Conservation (phyloP, 345 rosid genomes). For the Kandelia obovata region DNA sequence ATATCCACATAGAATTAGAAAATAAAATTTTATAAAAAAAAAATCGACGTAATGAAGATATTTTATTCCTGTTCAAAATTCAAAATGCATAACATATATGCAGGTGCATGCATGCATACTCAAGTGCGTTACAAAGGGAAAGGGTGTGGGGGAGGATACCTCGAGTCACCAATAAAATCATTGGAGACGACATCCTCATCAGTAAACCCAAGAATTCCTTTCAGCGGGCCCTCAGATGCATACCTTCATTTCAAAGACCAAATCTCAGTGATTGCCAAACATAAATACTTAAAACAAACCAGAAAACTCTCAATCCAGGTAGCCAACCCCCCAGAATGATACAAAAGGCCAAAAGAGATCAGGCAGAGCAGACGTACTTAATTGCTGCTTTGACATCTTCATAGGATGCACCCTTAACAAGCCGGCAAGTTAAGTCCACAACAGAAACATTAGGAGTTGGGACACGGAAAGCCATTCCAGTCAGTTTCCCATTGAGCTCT, state of each 20-base stretch:
- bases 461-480: slow-evolving; percentile 99
- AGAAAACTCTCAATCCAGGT: neutral
- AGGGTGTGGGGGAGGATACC: slow-evolving; percentile 35
- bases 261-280: slow-evolving; percentile 2
- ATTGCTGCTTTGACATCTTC: slow-evolving; percentile 93
- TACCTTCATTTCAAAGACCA: slow-evolving; percentile 39
- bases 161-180: slow-evolving; percentile 89
- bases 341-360: neutral
- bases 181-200: slow-evolving; percentile 97
- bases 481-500: slow-evolving; percentile 92
- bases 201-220: slow-evolving; percentile 93
- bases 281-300: neutral
- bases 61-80: neutral
- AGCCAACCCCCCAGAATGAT: neutral
- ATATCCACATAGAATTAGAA: neutral
- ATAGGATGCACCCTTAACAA: slow-evolving; percentile 86
- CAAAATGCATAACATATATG: neutral
- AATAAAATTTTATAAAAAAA: neutral
- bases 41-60: too few species aligned
- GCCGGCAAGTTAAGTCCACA: slow-evolving; percentile 96
- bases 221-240: slow-evolving; percentile 87
- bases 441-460: slow-evolving; percentile 96
- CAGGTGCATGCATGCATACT: slow-evolving; percentile 4
- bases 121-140: too few species aligned
- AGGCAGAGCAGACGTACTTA: slow-evolving; percentile 41